These are phyloP conservation scores for Geranium brycei DNA, from an alignment of 345 rosid species.

Conservation along the genomic window DNA sequence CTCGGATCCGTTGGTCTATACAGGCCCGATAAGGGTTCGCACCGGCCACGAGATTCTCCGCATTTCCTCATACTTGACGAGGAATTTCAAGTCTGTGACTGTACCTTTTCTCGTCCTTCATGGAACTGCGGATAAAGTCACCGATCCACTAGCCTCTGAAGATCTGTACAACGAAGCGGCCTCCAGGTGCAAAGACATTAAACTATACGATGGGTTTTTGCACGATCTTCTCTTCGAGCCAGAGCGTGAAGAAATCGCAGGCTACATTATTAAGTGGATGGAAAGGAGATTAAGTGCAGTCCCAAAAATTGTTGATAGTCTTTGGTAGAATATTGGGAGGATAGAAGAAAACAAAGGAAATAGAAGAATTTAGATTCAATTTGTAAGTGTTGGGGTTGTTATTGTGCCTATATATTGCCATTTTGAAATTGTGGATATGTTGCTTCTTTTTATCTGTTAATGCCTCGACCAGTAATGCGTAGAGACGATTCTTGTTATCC, in stretches of 20 bases:
- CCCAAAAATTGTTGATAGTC: too few relatives aligned
- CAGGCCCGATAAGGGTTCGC: slow-evolving; percentile 92
- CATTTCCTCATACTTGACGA: slow-evolving; percentile 57
- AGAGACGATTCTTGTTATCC: too few relatives aligned
- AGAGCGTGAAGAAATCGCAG: slow-evolving; percentile 67
- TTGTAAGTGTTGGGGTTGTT: too few relatives aligned
- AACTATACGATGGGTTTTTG: slow-evolving; percentile 82
- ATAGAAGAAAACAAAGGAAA: too few relatives aligned
- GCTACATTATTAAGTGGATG: slow-evolving; percentile 83
- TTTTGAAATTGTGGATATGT: too few relatives aligned
- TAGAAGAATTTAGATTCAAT: too few relatives aligned
- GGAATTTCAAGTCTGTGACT: slow-evolving; percentile 50
- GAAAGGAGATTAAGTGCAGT: slow-evolving; percentile 36
- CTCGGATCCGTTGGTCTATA: slow-evolving; percentile 88
- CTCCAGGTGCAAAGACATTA: slow-evolving; percentile 68
- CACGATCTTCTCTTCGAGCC: slow-evolving; percentile 94
- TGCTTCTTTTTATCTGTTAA: too few relatives aligned
- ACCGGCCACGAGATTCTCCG: slow-evolving; percentile 91
- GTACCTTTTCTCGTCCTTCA: slow-evolving; percentile 89
- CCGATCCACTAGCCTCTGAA: slow-evolving; percentile 84
- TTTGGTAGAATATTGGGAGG: too few relatives aligned
- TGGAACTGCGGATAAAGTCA: slow-evolving; percentile 83
- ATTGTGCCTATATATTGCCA: too few relatives aligned
- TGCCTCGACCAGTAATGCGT: too few relatives aligned
- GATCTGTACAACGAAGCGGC: slow-evolving; percentile 71